Conservation (phyloP, 2,329 filamentous ascomycete genomes). For the Pestalotiopsis sp. region DNA sequence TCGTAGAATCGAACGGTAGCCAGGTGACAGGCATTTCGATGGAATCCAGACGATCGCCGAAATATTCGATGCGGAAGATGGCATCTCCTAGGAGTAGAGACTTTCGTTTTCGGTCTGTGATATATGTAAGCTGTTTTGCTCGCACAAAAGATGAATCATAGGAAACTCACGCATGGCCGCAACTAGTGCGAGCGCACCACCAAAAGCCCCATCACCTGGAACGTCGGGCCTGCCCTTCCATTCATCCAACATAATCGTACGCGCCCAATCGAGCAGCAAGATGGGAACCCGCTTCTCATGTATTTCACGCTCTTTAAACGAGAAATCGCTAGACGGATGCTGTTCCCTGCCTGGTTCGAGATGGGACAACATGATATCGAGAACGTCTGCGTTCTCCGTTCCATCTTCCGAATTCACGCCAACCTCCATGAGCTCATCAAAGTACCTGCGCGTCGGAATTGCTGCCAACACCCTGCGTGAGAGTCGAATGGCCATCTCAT, state of each 20-base stretch:
- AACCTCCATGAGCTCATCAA: conserved; percentile 46
- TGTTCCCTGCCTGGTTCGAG: conserved; percentile 51
- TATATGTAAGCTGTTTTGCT: conserved; percentile 14
- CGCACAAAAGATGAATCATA: neutral
- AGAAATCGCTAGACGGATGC: conserved; percentile 50
- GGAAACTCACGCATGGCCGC: conserved; percentile 67
- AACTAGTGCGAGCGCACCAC: conserved; percentile 77
- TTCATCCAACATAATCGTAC: conserved; percentile 74
- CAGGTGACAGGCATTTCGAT: conserved; percentile 76
- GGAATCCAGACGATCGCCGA: conserved; percentile 75
- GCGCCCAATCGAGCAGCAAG: conserved; percentile 70
- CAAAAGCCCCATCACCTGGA: conserved; percentile 70
- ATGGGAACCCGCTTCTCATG: conserved; percentile 62
- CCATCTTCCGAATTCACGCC: conserved; percentile 37
- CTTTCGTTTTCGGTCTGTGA: conserved; percentile 62
- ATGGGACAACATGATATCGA: conserved; percentile 53
- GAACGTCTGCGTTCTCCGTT: conserved; percentile 41
- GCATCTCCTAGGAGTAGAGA: conserved; percentile 67
- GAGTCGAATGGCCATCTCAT: conserved; percentile 62
- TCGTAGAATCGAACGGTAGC: conserved; percentile 63
- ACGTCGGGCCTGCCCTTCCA: conserved; percentile 81
- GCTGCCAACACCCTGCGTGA: conserved; percentile 62
- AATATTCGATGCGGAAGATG: conserved; percentile 75
- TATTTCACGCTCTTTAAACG: conserved; percentile 51
- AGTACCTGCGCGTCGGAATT: conserved; percentile 55